Evolutionary conservation across 257 asterid species (phyloP), one percentile per base, ranked within the genome.

Genomic region (Penstemon davidsonii): DNA sequence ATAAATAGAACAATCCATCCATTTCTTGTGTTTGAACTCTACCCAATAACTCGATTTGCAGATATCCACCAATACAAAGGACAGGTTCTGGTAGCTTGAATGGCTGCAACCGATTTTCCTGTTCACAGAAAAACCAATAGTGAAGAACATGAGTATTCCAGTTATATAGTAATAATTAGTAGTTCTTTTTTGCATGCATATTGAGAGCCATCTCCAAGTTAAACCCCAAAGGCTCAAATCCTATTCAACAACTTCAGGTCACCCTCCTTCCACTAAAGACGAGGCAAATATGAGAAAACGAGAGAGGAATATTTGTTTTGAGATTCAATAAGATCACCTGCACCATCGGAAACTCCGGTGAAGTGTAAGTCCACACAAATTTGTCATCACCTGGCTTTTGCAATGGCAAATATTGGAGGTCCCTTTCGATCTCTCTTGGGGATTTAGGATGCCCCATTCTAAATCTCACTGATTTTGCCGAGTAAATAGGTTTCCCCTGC

Each of bases 51-150:
- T 89, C 96, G 60, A 92, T 79, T 86, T 77, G 90, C 78, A 91
- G 59, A 78, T 62, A 91, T 77, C 98, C 94, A 40, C 88, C 92
- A 5, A 87, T 45, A 70, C 96, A 92, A 64, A 89, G 86, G 58
- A 83, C 89, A 2, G 89, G 96, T 71, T 87, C 84, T n/a, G 90
- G 88, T 72, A 92, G 83, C 84, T 86, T 76, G 82, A 88, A 92
- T 37, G 81, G 72, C 85, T 90, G 97, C 95, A 88, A 72, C 37
- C 76, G 33, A 54, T 87, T 85, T 64, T 85, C 92, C 99, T 93
- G 88, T 68, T 71, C 74, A 59, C 57, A 57, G 37, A 60, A 45
- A 60, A 36, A 25, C 38, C 46, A 66, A 40, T 12, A 64, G 40
- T 8, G 33, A 25, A 0, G 36, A 69, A 54, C 67, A 55, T 43